These are phyloP conservation scores for Suhomyces anneliseae DNA, from an alignment of 1,139 yeast genomes.

Conservation along the genomic window DNA sequence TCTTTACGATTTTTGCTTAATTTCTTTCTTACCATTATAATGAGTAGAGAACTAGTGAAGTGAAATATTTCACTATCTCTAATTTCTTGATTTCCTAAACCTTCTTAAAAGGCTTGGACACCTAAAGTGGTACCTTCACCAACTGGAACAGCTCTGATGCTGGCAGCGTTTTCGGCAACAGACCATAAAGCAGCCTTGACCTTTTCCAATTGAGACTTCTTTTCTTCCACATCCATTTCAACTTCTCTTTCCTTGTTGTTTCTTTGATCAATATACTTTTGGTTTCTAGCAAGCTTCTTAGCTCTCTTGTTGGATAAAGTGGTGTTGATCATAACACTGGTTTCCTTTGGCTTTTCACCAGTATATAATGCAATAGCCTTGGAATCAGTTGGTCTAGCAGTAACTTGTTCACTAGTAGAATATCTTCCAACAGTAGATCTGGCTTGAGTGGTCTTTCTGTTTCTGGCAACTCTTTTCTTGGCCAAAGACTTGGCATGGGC, in stretches of 20 bases:
- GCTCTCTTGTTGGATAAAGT: constrained; percentile 79
- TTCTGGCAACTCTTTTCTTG: constrained; percentile 57
- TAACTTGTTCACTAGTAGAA: constrained; percentile 27
- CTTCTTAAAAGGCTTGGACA: constrained; percentile 50
- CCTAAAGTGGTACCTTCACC: constrained; percentile 88
- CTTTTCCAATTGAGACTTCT: constrained; percentile 41
- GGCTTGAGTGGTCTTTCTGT: constrained; percentile 42
- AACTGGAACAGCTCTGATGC: constrained; percentile 41
- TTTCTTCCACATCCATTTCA: constrained; percentile 52
- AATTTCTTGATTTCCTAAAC: no score
- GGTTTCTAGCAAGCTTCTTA: constrained; percentile 77
- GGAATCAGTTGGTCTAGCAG: constrained; percentile 52
- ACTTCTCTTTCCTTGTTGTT: constrained; percentile 40
- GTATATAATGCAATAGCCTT: constrained; percentile 65
- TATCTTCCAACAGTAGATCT: constrained; percentile 47
- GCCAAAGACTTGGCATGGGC: constrained; percentile 56
- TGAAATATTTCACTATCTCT: no score
- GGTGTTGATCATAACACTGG: constrained; percentile 53
- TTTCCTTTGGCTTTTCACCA: constrained; percentile 34
- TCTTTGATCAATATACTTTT: constrained; percentile 65
- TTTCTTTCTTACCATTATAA: no score
- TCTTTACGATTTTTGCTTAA: no score
- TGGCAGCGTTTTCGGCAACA: constrained; percentile 57
- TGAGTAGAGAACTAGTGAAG: no score
- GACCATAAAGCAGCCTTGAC: constrained; percentile 70